Evolutionary conservation across 352 stramenopile species (phyloP), one percentile per base, ranked within the genome.

Genomic region (Phytopythium ostracodes): DNA sequence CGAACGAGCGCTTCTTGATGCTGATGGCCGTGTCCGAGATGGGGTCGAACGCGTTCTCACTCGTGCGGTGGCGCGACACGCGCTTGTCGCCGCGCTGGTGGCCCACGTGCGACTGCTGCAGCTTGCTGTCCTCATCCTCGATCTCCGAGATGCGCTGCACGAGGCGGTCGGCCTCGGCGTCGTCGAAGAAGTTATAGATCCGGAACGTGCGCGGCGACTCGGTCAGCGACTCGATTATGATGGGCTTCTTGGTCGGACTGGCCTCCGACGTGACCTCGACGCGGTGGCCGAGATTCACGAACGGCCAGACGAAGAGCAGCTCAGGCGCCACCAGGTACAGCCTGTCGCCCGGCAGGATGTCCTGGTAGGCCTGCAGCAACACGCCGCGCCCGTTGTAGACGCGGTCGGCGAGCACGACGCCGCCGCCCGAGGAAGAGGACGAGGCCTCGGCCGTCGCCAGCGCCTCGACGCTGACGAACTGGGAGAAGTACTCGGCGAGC

Each of bases 1-100:
- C 77, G 55, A 98, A 98, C 43, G 92, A 89, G 29, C 92, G 86
- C 66, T 89, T 89, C 54, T 88, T 84, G 56, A 97, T 85, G 33
- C 52, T 46, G 20, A 94, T 63, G 20, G 89, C 77, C 40, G 79
- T 81, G n/a, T 83, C 65, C 15, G 82, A 94, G 51, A 89, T 72
- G 49, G 86, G 79, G 63, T 96, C 89, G 66, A 96, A 96, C n/a
- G 87, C 87, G 65, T 94, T 96, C 60, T 94, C 84, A 55, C 84
- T 95, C 56, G 89, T 96, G 58, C 86, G 81, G 60, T 89, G 79
- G 40, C 76, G 79, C 24, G 86, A 86, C 62, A 84, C 77, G 29
- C 75, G 54, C 60, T 93, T 91, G 70, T 82, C 85, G 54, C 82
- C 76, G 54, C 81, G 91, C 53, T 77, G 64, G 63, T 90, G 84